Base-by-base conservation (phyloP, 1,284 basidiomycete species). In the Cryptococcus sp. region DNA sequence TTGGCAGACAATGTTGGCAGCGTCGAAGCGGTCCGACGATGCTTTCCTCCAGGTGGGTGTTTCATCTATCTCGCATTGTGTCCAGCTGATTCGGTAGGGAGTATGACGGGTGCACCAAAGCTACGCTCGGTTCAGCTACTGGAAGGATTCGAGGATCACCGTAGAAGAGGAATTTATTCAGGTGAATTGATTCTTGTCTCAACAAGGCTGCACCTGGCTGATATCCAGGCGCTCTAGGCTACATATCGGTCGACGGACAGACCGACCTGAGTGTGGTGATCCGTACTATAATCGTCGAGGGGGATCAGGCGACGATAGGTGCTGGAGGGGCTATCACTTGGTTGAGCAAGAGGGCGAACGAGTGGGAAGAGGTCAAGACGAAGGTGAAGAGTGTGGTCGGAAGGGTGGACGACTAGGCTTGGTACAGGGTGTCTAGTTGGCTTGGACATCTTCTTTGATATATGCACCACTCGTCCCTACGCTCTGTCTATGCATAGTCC, bases 41-140 rank as follows among this genome's bases (percentile, higher is more conserved):
- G 88, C 69, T 79, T 94, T 52, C 91, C 91, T n/a, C 90, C 91
- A 44, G 91, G 88, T 85, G 56, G 52, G 77, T 69, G 28, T 7
- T 14, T 22, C 7, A 11, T 9, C 5, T 4, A 14, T 9, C 5
- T 19, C n/a, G n/a, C n/a, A 26, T 18, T 18, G 16, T 7, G 6
- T 42, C 3, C 2, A n/a, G 26, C 14, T 18, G 43, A 37, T 40
- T 26, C 11, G 24, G 9, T 11, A 50, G 47, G 55, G 50, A 63
- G 85, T 57, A 98, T 98, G 93, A 97, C 94, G 0, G 93, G 94
- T 18, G 94, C 94, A 0, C 94, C 93, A 0, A 97, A 97, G 74
- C 84, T 93, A 56, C 84, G 93, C 18, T 90, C 87, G 44, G 86
- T 97, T 1, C 87, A 94, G 70, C 84, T 97, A 26, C 78, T 98